Percentiles rank a stretch among this genome's conserved stretches.
Evolutionary conservation across 1,284 basidiomycete species (phyloP).

Genomic region (Schizopora paradoxa): DNA sequence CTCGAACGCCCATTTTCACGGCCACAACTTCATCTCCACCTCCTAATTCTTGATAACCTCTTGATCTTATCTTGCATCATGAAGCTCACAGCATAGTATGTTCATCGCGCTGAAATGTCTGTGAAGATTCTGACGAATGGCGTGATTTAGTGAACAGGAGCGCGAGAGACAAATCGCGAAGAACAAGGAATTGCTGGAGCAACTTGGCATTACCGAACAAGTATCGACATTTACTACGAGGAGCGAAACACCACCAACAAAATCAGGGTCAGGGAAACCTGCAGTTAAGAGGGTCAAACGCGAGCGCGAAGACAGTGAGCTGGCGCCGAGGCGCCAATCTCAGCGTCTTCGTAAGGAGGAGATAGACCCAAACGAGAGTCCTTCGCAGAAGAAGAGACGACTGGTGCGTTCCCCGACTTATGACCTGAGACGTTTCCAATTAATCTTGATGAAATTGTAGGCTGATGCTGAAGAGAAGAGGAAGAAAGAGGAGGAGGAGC

Average conservation of each 20-base stretch:
- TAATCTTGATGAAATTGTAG: conserved; percentile 21
- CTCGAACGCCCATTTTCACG: too few relatives aligned
- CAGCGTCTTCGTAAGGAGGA: conserved; percentile 45
- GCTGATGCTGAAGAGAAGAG: conserved; percentile 44
- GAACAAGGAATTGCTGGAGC: conserved; percentile 65
- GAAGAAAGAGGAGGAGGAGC: conserved; percentile 51
- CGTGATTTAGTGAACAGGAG: conserved; percentile 56
- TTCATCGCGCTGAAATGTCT: conserved; percentile 1
- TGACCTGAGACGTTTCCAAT: conserved; percentile 21
- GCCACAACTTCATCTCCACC: neutral
- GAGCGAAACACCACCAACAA: too few relatives aligned
- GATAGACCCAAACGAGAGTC: conserved; percentile 57
- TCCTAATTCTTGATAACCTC: conserved; percentile 3
- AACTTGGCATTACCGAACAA: conserved; percentile 61
- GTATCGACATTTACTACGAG: too few relatives aligned
- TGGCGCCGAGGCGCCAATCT: conserved; percentile 55
- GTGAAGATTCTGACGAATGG: neutral
- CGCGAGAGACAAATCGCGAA: conserved; percentile 74
- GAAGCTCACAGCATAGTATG: conserved; percentile 49
- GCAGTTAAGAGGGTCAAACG: conserved; percentile 47
- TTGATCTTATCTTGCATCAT: conserved; percentile 34
- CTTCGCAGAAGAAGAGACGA: conserved; percentile 53
- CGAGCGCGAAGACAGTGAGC: conserved; percentile 33
- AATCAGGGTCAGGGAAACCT: conserved; percentile 59
- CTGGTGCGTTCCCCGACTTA: conserved; percentile 40